These are phyloP conservation scores for Neophaeococcomyces aloes DNA, from an alignment of 2,329 filamentous ascomycete genomes.

Conservation along the genomic window DNA sequence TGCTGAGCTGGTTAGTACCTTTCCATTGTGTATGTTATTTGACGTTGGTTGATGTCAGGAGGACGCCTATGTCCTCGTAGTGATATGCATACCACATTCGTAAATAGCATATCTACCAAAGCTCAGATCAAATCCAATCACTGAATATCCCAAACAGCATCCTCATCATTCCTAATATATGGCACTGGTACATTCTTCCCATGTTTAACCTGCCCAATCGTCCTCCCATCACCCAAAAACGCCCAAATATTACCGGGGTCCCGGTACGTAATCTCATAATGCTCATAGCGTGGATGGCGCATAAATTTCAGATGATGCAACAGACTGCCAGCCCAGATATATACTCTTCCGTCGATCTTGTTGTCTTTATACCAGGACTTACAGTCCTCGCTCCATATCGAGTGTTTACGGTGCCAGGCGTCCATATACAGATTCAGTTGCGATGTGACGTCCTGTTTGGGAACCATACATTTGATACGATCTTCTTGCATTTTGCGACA, in stretches of 20 bases:
- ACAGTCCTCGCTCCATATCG: constrained; percentile 24
- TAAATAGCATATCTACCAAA: too few species aligned
- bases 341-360: constrained; percentile 23
- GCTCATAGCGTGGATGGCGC: constrained; percentile 30
- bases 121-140: neutral
- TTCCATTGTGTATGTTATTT: too few species aligned
- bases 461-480: constrained; percentile 23
- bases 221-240: constrained; percentile 37
- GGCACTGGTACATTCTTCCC: constrained; percentile 10
- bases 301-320: constrained; percentile 33
- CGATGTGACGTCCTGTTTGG: constrained; percentile 12
- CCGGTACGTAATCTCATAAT: constrained; percentile 31
- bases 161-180: constrained; percentile 14
- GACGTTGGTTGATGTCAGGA: too few species aligned
- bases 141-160: constrained; percentile 16
- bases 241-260: constrained; percentile 32
- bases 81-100: too few species aligned
- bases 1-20: too few species aligned
- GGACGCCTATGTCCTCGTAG: too few species aligned
- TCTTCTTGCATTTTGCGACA: constrained; percentile 26
- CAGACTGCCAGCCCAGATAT: constrained; percentile 32
- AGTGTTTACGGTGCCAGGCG: constrained; percentile 17
- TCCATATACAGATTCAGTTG: constrained; percentile 21
- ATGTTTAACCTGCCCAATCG: constrained; percentile 28
- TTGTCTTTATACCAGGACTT: constrained; percentile 23